Base-by-base conservation (phyloP, 192 early-diverging fungal genomes). In the Rhizophagus clarus region DNA sequence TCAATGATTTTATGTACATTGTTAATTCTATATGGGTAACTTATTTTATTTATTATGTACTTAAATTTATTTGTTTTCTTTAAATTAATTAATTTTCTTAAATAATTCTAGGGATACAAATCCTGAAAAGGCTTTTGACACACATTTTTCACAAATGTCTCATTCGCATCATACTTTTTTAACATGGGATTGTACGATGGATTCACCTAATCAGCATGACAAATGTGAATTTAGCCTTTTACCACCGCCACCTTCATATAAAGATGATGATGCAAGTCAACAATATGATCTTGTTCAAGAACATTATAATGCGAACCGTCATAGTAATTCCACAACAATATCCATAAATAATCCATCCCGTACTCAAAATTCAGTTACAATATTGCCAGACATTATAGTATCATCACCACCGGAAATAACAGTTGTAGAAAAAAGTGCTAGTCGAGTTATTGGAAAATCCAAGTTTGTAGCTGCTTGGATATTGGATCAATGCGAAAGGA, bases 1-100 rank as follows among this genome's bases (percentile, higher is more conserved):
- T 67, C 64, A 67, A 67, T 67, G 64, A 67, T 67, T 67, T 67
- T 32, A 67, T 67, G 64, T 29, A 67, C 31, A 67, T 17, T 67
- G 26, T 67, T 67, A 28, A 31, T 67, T 20, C 31, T 67, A 67
- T 67, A 67, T 1, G 64, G 64, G 15, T 31, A 26, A 67, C 0
- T 56, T 22, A 20, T 22, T 56, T 56, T 56, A 6, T 22, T 22
- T 56, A 56, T 56, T 22, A 56, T 22, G 4, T 7, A 22, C 17
- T 2, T 51, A 14, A 4, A 11, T 12, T 2, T 56, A 15, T 20
- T 56, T 2, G 3, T 56, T 22, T 56, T 56, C 20, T 56, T 56
- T 56, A 56, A 22, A 12, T 12, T 4, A 45, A 45, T 45, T 45
- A 45, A 45, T 56, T 56, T 56, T 22, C 17, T 56, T 56, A 17